Conservation (phyloP, 2,329 filamentous ascomycete genomes). For the Aureobasidium lini region DNA sequence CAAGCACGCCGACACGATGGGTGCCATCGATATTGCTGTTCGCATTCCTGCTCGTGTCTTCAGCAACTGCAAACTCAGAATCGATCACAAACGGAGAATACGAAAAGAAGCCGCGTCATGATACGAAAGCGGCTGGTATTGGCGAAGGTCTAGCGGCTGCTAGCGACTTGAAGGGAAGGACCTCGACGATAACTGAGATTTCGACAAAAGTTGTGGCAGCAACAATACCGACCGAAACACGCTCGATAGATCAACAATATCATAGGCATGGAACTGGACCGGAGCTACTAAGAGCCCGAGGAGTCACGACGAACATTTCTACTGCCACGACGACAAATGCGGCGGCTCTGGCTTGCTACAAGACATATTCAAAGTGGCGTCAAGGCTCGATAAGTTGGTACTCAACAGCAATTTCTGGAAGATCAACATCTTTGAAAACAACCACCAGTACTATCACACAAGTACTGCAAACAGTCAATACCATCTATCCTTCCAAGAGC, state of each 20-base stretch:
- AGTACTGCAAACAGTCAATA: background rate
- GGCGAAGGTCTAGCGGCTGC: background rate
- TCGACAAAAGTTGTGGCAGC: background rate
- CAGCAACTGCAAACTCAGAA: background rate
- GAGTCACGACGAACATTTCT: background rate
- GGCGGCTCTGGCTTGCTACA: conserved; percentile 2
- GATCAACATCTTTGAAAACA: background rate
- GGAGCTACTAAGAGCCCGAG: background rate
- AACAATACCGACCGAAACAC: background rate
- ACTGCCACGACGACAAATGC: background rate
- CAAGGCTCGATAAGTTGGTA: background rate
- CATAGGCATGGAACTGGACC: background rate
- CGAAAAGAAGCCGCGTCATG: background rate
- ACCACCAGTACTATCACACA: conserved; percentile 1
- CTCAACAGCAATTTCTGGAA: background rate
- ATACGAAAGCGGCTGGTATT: background rate
- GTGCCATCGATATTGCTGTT: background rate
- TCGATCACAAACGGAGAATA: background rate
- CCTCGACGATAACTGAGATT: background rate
- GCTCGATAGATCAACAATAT: background rate
- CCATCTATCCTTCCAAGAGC: conserved; percentile 1
- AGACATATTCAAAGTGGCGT: background rate
- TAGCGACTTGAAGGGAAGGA: background rate
- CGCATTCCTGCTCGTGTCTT: background rate
- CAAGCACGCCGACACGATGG: background rate